These are phyloP conservation scores for Silene vulgaris DNA, from an alignment of 179 eudicot species.

Conservation along the genomic window DNA sequence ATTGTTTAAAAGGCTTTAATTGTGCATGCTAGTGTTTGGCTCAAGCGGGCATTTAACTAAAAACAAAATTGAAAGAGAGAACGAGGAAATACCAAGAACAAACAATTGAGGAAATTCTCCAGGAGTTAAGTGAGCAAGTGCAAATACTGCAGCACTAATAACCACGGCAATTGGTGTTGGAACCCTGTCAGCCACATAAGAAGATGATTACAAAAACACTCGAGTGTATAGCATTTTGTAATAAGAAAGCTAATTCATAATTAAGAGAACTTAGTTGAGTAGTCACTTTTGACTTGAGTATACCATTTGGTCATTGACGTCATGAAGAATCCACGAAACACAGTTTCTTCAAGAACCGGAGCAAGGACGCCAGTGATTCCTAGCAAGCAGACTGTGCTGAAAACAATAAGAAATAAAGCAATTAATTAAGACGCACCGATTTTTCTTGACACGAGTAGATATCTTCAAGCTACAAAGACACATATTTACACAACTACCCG, in stretches of 20 bases:
- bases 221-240: not conserved
- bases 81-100: slow-evolving; percentile 58
- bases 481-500: not conserved
- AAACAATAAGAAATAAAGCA: not conserved
- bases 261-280: not conserved
- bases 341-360: slow-evolving; percentile 89
- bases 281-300: not conserved
- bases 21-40: too few relatives aligned
- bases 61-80: slow-evolving; percentile 1
- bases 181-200: slow-evolving; percentile 48
- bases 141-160: slow-evolving; percentile 86
- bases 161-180: slow-evolving; percentile 85
- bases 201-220: not conserved
- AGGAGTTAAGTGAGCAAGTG: slow-evolving; percentile 89
- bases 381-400: slow-evolving; percentile 77
- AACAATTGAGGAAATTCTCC: slow-evolving; percentile 92
- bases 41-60: not conserved
- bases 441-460: not conserved
- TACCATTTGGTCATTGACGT: slow-evolving; percentile 87
- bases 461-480: not conserved
- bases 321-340: slow-evolving; percentile 92
- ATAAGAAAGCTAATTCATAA: not conserved
- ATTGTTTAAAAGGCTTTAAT: too few relatives aligned
- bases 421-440: not conserved
- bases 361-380: slow-evolving; percentile 89